These are phyloP conservation scores for Haplosporangium gracile DNA, from an alignment of 192 early-diverging fungal species.

Conservation along the genomic window DNA sequence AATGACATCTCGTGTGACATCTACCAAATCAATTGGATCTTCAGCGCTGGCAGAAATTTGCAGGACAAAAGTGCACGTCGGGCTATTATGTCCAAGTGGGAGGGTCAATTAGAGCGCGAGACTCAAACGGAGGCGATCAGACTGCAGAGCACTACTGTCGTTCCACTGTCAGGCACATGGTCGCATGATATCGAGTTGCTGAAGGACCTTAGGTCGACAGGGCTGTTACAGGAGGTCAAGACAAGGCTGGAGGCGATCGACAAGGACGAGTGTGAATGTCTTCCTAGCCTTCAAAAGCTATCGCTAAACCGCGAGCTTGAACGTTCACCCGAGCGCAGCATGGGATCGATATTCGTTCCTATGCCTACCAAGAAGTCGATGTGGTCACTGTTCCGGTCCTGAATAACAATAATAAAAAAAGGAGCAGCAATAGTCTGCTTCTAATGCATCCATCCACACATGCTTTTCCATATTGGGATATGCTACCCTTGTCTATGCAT, in stretches of 20 bases:
- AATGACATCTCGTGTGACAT: neutral
- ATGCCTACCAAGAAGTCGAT: neutral
- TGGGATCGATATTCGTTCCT: neutral
- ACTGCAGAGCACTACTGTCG: neutral
- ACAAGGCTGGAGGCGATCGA: neutral
- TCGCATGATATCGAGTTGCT: neutral
- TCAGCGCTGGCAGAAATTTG: neutral
- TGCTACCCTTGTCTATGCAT: neutral
- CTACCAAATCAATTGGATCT: neutral
- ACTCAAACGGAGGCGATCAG: neutral
- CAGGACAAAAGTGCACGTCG: neutral
- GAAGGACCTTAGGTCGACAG: neutral
- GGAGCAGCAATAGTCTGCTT: neutral
- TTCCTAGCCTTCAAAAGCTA: neutral
- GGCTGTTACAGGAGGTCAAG: neutral
- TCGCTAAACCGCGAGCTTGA: neutral
- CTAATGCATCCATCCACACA: no score
- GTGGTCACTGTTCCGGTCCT: neutral
- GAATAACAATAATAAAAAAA: neutral
- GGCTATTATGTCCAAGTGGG: neutral
- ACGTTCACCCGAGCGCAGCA: neutral
- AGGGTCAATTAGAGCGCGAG: neutral
- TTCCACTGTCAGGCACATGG: neutral
- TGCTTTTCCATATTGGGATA: no score
- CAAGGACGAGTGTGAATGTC: neutral